Percentiles rank a stretch among this genome's conserved stretches.
These are phyloP conservation scores for Ceratocystis cubensis DNA, from an alignment of 2,329 filamentous ascomycete species.

Conservation along the genomic window DNA sequence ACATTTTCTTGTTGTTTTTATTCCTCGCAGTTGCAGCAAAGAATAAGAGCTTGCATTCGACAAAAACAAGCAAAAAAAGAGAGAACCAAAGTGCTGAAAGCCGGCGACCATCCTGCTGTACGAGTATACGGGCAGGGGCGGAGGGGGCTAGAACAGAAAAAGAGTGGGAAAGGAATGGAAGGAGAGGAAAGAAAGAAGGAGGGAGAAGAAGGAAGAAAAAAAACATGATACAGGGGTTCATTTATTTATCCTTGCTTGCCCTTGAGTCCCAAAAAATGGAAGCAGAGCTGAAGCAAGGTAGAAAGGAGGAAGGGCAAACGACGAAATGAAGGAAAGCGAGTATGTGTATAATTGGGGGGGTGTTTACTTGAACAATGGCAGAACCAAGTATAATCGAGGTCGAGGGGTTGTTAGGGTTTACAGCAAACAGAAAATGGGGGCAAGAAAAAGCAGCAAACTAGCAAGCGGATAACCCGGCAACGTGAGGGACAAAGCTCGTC, in stretches of 20 bases:
- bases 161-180: neutral
- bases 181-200: neutral
- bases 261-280: neutral
- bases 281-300: neutral
- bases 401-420: too few species aligned
- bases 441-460: neutral
- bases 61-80: neutral
- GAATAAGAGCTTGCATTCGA: neutral
- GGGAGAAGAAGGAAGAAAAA: neutral
- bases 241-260: neutral
- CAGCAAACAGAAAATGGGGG: neutral
- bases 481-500: neutral
- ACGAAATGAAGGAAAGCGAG: neutral
- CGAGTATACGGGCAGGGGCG: neutral
- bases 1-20: neutral
- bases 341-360: neutral
- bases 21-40: neutral
- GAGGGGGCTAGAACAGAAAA: conserved; percentile 1
- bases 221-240: neutral
- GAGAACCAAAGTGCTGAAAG: neutral
- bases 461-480: neutral
- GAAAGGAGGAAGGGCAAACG: neutral
- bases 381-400: neutral
- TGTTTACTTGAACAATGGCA: neutral
- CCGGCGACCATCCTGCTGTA: neutral